Conservation (phyloP, 2,329 filamentous ascomycete species). For the Beauveria sp. region DNA sequence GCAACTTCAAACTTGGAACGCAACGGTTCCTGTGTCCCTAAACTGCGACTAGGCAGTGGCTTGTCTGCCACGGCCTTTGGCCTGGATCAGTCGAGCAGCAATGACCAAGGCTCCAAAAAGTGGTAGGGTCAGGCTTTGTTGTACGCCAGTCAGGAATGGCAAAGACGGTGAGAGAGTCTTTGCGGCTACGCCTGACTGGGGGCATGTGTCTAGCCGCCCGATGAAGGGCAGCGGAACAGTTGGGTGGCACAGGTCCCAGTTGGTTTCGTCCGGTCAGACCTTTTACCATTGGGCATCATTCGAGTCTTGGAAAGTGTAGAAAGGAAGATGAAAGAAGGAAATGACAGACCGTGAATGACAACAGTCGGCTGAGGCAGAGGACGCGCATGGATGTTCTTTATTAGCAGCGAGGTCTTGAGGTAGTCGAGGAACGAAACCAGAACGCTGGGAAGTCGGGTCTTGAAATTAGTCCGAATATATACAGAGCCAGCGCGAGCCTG, state of each 20-base stretch:
- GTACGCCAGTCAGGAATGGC: not conserved
- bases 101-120: constrained; percentile 46
- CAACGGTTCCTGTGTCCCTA: constrained; percentile 37
- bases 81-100: constrained; percentile 36
- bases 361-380: not conserved
- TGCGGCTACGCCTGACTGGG: not conserved
- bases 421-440: not conserved
- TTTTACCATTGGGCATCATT: constrained; percentile 59
- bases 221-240: not conserved
- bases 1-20: constrained; percentile 42
- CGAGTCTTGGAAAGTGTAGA: constrained; percentile 13
- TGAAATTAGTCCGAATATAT: not conserved
- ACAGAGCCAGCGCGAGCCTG: not conserved
- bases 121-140: constrained; percentile 23
- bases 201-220: not conserved
- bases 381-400: not conserved
- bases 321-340: not conserved
- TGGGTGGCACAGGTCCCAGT: constrained; percentile 34
- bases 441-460: not conserved
- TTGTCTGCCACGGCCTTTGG: constrained; percentile 56
- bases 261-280: constrained; percentile 47
- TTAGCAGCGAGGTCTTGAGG: not conserved
- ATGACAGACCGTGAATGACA: not conserved
- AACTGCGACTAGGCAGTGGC: constrained; percentile 9
- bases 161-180: not conserved